These are phyloP conservation scores for Coniferiporia sulphurascens DNA, from an alignment of 1,284 basidiomycete species.

Conservation along the genomic window DNA sequence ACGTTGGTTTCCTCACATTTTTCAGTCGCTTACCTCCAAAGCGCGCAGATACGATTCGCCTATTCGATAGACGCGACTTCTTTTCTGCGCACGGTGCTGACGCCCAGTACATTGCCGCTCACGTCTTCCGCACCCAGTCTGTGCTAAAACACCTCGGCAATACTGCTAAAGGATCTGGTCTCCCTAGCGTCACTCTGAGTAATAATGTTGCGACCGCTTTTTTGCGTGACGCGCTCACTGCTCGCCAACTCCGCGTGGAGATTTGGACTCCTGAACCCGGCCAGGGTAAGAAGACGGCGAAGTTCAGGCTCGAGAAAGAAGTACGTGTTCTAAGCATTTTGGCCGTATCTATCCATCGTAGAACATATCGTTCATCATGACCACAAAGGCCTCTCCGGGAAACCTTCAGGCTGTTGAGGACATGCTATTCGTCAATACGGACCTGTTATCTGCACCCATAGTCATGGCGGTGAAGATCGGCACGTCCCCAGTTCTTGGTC, in stretches of 20 bases:
- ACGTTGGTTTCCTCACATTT: slow-evolving; percentile 76
- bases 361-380: too few species aligned
- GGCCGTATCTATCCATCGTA: slow-evolving; percentile 7
- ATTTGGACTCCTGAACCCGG: slow-evolving; percentile 80
- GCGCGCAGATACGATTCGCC: slow-evolving; percentile 70
- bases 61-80: slow-evolving; percentile 85
- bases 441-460: slow-evolving; percentile 83
- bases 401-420: slow-evolving; percentile 95
- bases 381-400: slow-evolving; percentile 80
- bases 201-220: slow-evolving; percentile 81
- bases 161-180: slow-evolving; percentile 49
- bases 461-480: slow-evolving; percentile 86
- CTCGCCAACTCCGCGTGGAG: slow-evolving; percentile 90
- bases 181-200: slow-evolving; percentile 80
- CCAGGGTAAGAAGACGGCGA: slow-evolving; percentile 67
- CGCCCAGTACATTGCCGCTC: slow-evolving; percentile 81
- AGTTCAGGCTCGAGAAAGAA: slow-evolving; percentile 78
- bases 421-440: slow-evolving; percentile 81
- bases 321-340: slow-evolving; percentile 34
- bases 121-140: slow-evolving; percentile 82
- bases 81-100: slow-evolving; percentile 89
- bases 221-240: slow-evolving; percentile 86
- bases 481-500: slow-evolving; percentile 37
- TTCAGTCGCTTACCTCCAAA: slow-evolving; percentile 63
- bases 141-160: slow-evolving; percentile 80